Percentiles rank a stretch among this genome's conserved stretches.
These are phyloP conservation scores for Phaeosphaeria sp. DNA, from an alignment of 2,329 filamentous ascomycete species.

Conservation along the genomic window DNA sequence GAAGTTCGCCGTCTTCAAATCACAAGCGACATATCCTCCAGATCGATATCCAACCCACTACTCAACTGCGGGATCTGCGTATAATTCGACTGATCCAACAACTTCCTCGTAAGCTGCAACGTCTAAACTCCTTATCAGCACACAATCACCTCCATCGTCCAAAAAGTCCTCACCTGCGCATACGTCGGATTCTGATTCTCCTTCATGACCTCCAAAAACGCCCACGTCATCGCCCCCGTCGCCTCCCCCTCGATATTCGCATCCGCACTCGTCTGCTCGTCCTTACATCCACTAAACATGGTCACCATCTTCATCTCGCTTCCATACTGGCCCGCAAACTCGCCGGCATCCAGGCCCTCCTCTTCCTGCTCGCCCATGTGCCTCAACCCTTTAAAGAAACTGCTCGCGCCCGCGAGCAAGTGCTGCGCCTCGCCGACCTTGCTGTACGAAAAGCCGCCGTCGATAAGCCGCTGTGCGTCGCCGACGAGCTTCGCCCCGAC, in stretches of 20 bases:
- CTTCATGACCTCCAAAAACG: slow-evolving; percentile 55
- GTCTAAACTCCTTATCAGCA: slow-evolving; percentile 23
- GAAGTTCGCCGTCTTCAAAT: slow-evolving; percentile 14
- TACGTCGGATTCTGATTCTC: slow-evolving; percentile 47
- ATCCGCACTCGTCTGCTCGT: slow-evolving; percentile 60
- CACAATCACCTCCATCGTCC: not conserved
- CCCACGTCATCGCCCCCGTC: slow-evolving; percentile 58
- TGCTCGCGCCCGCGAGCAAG: slow-evolving; percentile 60
- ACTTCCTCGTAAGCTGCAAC: slow-evolving; percentile 48
- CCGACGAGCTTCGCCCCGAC: slow-evolving; percentile 58
- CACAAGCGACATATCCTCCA: slow-evolving; percentile 44
- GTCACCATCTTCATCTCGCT: slow-evolving; percentile 57
- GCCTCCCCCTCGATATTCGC: slow-evolving; percentile 54
- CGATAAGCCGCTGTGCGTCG: slow-evolving; percentile 59
- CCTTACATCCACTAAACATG: slow-evolving; percentile 60
- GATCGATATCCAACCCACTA: slow-evolving; percentile 51
- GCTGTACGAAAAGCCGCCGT: slow-evolving; percentile 59
- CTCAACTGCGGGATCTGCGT: slow-evolving; percentile 55
- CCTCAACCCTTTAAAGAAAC: slow-evolving; percentile 61
- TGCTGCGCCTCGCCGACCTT: slow-evolving; percentile 60
- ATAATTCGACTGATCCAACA: slow-evolving; percentile 51
- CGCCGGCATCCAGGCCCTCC: slow-evolving; percentile 47
- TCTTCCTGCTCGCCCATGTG: slow-evolving; percentile 57
- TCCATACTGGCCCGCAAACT: slow-evolving; percentile 54
- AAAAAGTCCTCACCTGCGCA: slow-evolving; percentile 38